These are phyloP conservation scores for Curvularia spicifera DNA, from an alignment of 2,329 filamentous ascomycete species.

Conservation along the genomic window DNA sequence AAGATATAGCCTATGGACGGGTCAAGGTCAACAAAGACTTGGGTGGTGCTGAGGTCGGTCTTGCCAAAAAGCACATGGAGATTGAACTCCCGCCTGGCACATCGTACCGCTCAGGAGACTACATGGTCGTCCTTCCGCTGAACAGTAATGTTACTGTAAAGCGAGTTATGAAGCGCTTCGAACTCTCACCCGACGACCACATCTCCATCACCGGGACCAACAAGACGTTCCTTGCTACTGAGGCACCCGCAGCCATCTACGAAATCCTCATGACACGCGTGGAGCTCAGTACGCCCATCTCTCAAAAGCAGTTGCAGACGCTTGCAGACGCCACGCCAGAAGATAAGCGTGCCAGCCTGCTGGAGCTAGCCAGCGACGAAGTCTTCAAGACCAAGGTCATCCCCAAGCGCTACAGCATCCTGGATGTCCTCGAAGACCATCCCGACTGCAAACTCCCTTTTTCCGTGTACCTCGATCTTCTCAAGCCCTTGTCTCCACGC, in stretches of 20 bases:
- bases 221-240: constrained; percentile 11
- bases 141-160: constrained; percentile 54
- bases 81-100: constrained; percentile 47
- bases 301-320: constrained; percentile 12
- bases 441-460: constrained; percentile 9
- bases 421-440: constrained; percentile 13
- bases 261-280: constrained; percentile 16
- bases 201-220: constrained; percentile 19
- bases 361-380: constrained; percentile 9
- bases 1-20: constrained; percentile 19
- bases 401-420: constrained; percentile 11
- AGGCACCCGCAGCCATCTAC: constrained; percentile 5
- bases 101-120: constrained; percentile 74
- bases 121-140: constrained; percentile 72
- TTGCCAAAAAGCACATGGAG: constrained; percentile 20
- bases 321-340: constrained; percentile 10
- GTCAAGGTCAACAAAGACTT: constrained; percentile 34
- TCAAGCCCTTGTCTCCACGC: constrained; percentile 13
- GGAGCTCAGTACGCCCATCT: constrained; percentile 15
- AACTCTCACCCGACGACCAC: constrained; percentile 10
- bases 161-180: constrained; percentile 28
- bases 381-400: constrained; percentile 10
- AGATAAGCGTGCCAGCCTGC: constrained; percentile 5
- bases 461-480: constrained; percentile 9
- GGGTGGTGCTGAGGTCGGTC: constrained; percentile 11